phyloP scores from a whole-genome alignment of 2,329 filamentous ascomycete species.

The Fusarium sambucinum region DNA sequence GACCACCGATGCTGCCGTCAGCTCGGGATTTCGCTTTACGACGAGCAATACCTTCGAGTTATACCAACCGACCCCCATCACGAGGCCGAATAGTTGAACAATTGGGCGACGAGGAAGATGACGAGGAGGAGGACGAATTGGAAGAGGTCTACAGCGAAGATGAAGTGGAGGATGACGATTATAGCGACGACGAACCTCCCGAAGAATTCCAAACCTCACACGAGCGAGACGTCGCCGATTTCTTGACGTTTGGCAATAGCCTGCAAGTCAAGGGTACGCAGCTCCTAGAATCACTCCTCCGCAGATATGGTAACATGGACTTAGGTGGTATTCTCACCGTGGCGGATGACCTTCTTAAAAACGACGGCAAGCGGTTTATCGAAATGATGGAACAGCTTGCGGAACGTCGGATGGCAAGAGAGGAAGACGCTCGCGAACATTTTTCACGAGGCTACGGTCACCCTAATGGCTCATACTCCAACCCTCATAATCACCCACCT shows the following conservation, averaged over 20 bases:
- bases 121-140: slow-evolving; percentile 67
- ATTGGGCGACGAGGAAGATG: slow-evolving; percentile 61
- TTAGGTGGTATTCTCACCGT: slow-evolving; percentile 97
- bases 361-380: slow-evolving; percentile 99
- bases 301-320: slow-evolving; percentile 62
- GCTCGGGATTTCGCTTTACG: slow-evolving; percentile 73
- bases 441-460: slow-evolving; percentile 70
- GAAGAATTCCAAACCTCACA: slow-evolving; percentile 75
- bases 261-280: slow-evolving; percentile 87
- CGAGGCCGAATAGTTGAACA: slow-evolving; percentile 80
- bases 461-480: slow-evolving; percentile 70
- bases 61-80: slow-evolving; percentile 75
- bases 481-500: slow-evolving; percentile 78
- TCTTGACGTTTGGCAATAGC: slow-evolving; percentile 98
- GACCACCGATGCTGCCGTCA: slow-evolving; percentile 63
- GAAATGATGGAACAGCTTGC: slow-evolving; percentile 99
- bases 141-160: slow-evolving; percentile 65
- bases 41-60: slow-evolving; percentile 69
- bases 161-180: slow-evolving; percentile 70
- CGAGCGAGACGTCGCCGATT: slow-evolving; percentile 81
- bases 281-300: slow-evolving; percentile 59
- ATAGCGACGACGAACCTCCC: slow-evolving; percentile 73
- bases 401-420: slow-evolving; percentile 95
- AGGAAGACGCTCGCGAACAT: slow-evolving; percentile 81
- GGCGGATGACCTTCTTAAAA: slow-evolving; percentile 97